Base-by-base conservation (phyloP, 208 protist genomes). In the Wallacemonas rigidus region DNA sequence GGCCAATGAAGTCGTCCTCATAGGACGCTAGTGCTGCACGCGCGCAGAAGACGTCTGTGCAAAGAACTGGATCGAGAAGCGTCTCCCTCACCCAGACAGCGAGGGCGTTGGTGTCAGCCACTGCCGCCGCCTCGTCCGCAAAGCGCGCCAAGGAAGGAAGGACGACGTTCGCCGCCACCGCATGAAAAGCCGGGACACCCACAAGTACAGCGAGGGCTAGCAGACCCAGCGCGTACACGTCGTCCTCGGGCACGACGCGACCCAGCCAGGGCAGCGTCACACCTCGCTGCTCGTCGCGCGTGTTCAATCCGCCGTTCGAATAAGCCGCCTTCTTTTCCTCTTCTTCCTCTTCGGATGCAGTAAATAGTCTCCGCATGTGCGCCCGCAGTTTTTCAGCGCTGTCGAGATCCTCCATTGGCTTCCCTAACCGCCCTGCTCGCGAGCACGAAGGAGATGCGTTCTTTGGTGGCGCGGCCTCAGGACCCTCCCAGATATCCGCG, bases 181-280 rank as follows among this genome's bases (percentile, higher is more conserved):
- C 77, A 67, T 91, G 81, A 53, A 92, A 86, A 45, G 83, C 73
- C 12, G 91, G 91, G 1, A 88, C 77, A n/a, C 88, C 91, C 8
- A 79, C 6, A 35, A 87, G 67, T 38, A 89, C 78, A 1, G 79
- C 58, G 9, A 93, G 67, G 26, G 79, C 76, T 0, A 93, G 67
- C 69, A 85, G 79, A 47, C 84, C 91, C 12, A 93, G 65, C n/a
- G 91, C 88, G 65, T 93, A 91, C n/a, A 95, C 54, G 75, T 95
- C 91, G 63, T 95, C 91, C 1, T 69, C 72, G 39, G 82, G 65
- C 8, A 26, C 41, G 67, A 79, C 74, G 62, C 54, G 54, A 44
- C 26, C 45, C 5, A 58, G 57, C 47, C 44, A 56, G 36, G 56
- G 47, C 47, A 56, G 47, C 3, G 44, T 44, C 35, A 47, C 3